Evolutionary conservation across 441 rosid species (phyloP).

Genomic region (Sinapis alba): DNA sequence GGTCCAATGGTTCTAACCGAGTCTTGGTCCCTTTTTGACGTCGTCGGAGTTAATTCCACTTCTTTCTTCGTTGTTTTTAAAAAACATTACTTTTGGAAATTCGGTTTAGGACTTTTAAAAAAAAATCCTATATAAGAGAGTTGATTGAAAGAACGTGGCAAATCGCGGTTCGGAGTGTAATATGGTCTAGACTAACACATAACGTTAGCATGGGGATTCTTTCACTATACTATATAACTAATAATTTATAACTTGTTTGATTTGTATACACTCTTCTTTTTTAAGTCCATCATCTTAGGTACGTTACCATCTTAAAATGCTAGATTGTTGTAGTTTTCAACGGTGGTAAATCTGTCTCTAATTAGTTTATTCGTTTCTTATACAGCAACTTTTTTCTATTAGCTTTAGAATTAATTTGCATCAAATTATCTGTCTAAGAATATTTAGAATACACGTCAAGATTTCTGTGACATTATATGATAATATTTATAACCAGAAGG

Average conservation of each 20-base stretch:
- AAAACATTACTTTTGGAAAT: neutral
- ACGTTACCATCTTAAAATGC: slow-evolving; percentile 15
- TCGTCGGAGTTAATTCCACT: slow-evolving; percentile 24
- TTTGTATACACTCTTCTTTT: neutral
- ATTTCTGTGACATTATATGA: neutral
- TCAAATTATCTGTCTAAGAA: neutral
- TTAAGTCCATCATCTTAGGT: slow-evolving; percentile 1
- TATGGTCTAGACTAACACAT: neutral
- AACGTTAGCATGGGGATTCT: neutral
- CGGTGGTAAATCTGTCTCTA: neutral
- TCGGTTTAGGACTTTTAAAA: neutral
- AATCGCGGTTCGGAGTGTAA: neutral
- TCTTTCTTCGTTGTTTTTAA: neutral
- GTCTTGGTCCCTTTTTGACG: neutral
- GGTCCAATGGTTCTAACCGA: neutral
- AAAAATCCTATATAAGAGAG: neutral
- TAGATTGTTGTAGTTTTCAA: slow-evolving; percentile 7
- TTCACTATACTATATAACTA: slow-evolving; percentile 5
- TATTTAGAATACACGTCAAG: neutral
- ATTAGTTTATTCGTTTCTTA: slow-evolving; percentile 12
- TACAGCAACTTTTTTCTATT: neutral
- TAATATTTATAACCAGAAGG: neutral
- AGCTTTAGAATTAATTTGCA: neutral
- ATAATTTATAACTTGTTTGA: neutral
- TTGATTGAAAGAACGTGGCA: neutral